Evolutionary conservation across 306 rosid species (phyloP), one percentile per base, ranked within the genome.

Genomic region (Citrullus colocynthis): DNA sequence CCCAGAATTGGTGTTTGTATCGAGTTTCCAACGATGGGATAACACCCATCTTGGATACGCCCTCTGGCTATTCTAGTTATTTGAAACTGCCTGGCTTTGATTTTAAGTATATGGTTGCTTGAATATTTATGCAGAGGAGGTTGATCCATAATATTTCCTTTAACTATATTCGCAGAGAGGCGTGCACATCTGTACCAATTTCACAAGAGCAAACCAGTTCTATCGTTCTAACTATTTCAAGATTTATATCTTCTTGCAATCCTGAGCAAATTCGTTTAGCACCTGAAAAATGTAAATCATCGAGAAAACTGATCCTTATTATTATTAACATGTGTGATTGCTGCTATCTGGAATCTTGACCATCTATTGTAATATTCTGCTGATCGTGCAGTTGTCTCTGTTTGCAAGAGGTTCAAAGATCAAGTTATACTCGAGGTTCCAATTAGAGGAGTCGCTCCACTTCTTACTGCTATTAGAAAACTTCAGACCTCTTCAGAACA

Each of bases 351-450:
- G 70, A 67, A 21, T 74, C 34, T 16, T 17, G 9, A 72, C 44
- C 21, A 74, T 74, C 18, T 37, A 37, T 16, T 78, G 28, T 42
- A 30, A 12, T 0, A 24, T 80, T 20, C 16, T 78, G 78, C 72
- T 41, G 79, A n/a, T 55, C 81, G 18, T 85, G 85, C 83, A 95
- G 98, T 95, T 73, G 17, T 91, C 84, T 83, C 82, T 81, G 91
- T 92, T 79, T 95, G 99, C 81, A 89, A 78, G 90, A 87, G 85
- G 88, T 82, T 95, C 49, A 95, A 87, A 81, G 98, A 91, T 56
- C 92, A 79, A 74, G 96, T 91, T 64, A 16, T 87, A 84, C 73
- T 92, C 83, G 90, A 86, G 65, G 88, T 91, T n/a, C 99, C 99
- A 28, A 78, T 95, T 7, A 86, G 93, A 4, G 99, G 98, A 24